Percentiles rank a stretch among this genome's conserved stretches.
phyloP scores from a whole-genome alignment of 164 flowering plant genomes.

The Vitis amurensis region DNA sequence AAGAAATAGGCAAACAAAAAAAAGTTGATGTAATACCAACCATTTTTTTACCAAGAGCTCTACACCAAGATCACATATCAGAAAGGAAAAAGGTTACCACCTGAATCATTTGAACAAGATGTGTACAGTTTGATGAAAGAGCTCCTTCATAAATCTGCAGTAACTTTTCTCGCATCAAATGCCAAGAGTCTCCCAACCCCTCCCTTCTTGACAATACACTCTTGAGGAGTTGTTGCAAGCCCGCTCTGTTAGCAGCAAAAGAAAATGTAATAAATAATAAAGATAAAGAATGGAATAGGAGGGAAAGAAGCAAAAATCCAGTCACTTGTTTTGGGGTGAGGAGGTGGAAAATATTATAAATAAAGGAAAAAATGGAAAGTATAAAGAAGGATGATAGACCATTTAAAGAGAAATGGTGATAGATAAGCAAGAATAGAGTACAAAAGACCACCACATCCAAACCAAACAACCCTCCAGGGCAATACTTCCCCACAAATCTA shows the following conservation, averaged over 20 bases:
- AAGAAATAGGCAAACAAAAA: too few relatives aligned
- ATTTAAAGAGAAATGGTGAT: background rate
- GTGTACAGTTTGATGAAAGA: slow-evolving; percentile 63
- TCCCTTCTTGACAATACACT: slow-evolving; percentile 45
- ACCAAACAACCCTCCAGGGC: too few relatives aligned
- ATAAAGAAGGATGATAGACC: background rate
- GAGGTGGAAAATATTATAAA: too few relatives aligned
- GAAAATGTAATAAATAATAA: slow-evolving; percentile 8
- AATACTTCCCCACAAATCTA: too few relatives aligned
- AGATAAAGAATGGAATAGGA: background rate
- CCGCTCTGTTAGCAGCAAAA: slow-evolving; percentile 42
- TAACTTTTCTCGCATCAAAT: slow-evolving; percentile 44
- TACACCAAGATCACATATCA: background rate
- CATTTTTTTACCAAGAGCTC: background rate
- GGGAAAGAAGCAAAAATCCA: background rate
- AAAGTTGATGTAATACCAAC: background rate
- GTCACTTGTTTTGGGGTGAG: too few relatives aligned
- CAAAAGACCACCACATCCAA: too few relatives aligned
- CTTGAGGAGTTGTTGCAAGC: slow-evolving; percentile 65
- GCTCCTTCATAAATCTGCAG: slow-evolving; percentile 68
- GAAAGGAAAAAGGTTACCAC: slow-evolving; percentile 18
- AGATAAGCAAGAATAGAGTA: background rate
- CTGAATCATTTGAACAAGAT: slow-evolving; percentile 78
- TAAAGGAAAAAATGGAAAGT: background rate
- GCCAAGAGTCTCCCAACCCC: slow-evolving; percentile 61